Percentiles rank a stretch among this genome's conserved stretches.
Conservation (phyloP, 345 rosid species). For the Anastatica hierochuntica region DNA sequence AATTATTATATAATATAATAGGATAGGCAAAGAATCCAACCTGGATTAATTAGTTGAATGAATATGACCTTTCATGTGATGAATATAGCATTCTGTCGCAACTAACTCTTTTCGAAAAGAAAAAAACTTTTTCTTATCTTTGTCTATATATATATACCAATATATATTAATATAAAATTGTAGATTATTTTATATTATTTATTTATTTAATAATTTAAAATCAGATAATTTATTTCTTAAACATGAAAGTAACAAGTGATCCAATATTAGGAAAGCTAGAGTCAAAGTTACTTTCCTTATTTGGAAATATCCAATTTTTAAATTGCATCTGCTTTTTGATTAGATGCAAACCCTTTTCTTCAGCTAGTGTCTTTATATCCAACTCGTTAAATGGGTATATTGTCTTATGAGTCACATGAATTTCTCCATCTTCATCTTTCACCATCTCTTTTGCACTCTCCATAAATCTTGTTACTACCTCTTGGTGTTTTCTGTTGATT, state of each 20-base stretch:
- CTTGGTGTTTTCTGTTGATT: slow-evolving; percentile 29
- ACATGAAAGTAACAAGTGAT: slow-evolving; percentile 32
- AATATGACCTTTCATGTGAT: slow-evolving; percentile 18
- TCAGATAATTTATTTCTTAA: too few species aligned
- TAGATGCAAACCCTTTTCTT: slow-evolving; percentile 26
- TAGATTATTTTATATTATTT: too few species aligned
- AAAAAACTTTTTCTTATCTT: neutral
- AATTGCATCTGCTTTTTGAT: slow-evolving; percentile 38
- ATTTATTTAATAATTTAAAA: too few species aligned
- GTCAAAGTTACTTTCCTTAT: slow-evolving; percentile 26
- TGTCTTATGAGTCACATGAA: slow-evolving; percentile 46
- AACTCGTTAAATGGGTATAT: slow-evolving; percentile 34
- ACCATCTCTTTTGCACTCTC: slow-evolving; percentile 35
- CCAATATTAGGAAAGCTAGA: slow-evolving; percentile 34
- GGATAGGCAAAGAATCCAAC: slow-evolving; percentile 7
- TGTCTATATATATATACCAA: too few species aligned
- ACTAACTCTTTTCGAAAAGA: neutral
- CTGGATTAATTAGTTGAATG: slow-evolving; percentile 16
- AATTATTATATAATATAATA: too few species aligned
- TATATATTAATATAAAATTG: too few species aligned
- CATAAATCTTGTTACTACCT: slow-evolving; percentile 37
- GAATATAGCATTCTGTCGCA: neutral
- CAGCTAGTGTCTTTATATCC: slow-evolving; percentile 30
- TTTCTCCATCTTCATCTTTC: slow-evolving; percentile 33
- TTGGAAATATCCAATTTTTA: too few species aligned